Evolutionary conservation across 2,329 filamentous ascomycete genomes (phyloP).

Genomic region (Chrysosporium keratinophilum): DNA sequence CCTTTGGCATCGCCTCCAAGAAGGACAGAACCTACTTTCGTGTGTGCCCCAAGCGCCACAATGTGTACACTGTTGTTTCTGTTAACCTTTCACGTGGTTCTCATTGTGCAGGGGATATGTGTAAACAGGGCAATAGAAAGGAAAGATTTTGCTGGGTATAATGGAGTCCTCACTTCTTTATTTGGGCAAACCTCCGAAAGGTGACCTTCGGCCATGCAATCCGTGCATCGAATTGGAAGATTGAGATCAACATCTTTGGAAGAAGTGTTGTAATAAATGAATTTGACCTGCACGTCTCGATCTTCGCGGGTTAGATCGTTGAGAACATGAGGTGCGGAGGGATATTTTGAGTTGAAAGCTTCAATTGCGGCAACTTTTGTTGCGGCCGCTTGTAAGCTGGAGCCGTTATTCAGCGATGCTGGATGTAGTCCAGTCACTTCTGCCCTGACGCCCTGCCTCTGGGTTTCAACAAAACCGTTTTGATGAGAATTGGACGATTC

Average conservation of each 20-base stretch:
- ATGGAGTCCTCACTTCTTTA: constrained; percentile 29
- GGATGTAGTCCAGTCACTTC: neutral
- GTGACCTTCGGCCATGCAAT: constrained; percentile 37
- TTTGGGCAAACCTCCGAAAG: constrained; percentile 34
- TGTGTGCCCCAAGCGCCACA: constrained; percentile 36
- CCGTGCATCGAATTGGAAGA: constrained; percentile 34
- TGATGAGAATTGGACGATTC: neutral
- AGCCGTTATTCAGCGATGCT: neutral
- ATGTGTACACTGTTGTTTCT: constrained; percentile 30
- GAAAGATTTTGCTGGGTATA: neutral
- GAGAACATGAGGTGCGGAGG: constrained; percentile 26
- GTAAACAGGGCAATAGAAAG: neutral
- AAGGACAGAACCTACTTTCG: constrained; percentile 32
- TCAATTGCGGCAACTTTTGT: constrained; percentile 30
- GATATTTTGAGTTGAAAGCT: constrained; percentile 28
- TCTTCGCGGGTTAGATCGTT: constrained; percentile 32
- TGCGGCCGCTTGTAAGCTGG: neutral
- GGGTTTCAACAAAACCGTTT: neutral
- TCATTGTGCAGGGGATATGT: neutral
- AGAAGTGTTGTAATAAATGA: constrained; percentile 31
- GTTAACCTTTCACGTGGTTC: constrained; percentile 3
- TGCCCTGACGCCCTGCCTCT: neutral
- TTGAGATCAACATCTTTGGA: constrained; percentile 33
- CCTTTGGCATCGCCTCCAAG: constrained; percentile 39
- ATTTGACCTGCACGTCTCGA: constrained; percentile 32